These are phyloP conservation scores for Neurospora terricola DNA, from an alignment of 495 filamentous ascomycete genomes.

Conservation along the genomic window DNA sequence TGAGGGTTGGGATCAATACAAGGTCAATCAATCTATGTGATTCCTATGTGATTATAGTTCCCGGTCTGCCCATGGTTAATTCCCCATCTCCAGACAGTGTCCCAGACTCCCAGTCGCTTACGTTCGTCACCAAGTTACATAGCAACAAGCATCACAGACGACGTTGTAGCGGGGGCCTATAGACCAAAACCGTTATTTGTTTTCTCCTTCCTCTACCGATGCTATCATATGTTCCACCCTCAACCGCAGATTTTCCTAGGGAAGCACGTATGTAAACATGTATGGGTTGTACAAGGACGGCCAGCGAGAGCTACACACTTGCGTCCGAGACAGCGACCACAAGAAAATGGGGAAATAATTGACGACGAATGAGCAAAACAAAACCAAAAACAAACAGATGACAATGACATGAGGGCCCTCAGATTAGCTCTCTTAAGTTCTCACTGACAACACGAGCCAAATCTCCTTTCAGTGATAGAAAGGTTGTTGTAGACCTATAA, in stretches of 20 bases:
- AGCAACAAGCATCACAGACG: neutral
- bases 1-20: too few species aligned
- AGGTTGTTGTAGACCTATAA: conserved; percentile 7
- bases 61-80: too few species aligned
- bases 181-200: too few species aligned
- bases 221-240: neutral
- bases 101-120: neutral
- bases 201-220: neutral
- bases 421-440: conserved; percentile 55
- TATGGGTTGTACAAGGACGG: neutral
- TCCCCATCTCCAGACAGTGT: neutral
- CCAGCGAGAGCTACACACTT: neutral
- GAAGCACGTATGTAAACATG: neutral
- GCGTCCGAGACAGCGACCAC: neutral
- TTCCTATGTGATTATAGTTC: too few species aligned
- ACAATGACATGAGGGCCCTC: conserved; percentile 28
- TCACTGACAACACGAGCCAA: conserved; percentile 40
- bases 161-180: neutral
- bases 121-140: neutral
- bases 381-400: neutral
- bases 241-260: neutral
- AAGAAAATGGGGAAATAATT: neutral
- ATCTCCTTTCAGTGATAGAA: conserved; percentile 1
- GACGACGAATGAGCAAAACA: neutral
- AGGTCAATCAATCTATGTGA: too few species aligned